phyloP scores from a whole-genome alignment of 768 basidiomycete genomes.

The Phylloporus sp. region DNA sequence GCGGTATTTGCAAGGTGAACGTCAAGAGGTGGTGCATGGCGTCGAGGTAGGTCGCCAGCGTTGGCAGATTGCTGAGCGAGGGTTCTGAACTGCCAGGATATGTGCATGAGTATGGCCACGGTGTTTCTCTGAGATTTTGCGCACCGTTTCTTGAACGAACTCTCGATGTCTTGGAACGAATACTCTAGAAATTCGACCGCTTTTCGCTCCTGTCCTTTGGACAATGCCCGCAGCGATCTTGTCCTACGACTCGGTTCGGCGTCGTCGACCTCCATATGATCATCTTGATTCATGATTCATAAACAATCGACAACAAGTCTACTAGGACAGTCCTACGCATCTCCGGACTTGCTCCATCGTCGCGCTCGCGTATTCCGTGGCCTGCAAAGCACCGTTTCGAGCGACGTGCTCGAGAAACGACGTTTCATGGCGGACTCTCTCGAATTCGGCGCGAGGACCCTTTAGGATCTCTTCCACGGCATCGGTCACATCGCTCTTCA shows the following conservation, averaged over 20 bases:
- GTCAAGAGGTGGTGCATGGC: conserved; percentile 52
- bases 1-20: conserved; percentile 69
- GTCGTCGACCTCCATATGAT: no score
- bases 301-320: conserved; percentile 22
- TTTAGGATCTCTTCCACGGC: conserved; percentile 66
- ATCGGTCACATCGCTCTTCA: conserved; percentile 74
- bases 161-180: conserved; percentile 57
- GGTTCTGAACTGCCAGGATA: conserved; percentile 24
- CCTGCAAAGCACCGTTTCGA: conserved; percentile 55
- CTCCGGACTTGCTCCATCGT: conserved; percentile 67
- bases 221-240: conserved; percentile 32
- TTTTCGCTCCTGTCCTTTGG: conserved; percentile 56
- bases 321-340: conserved; percentile 52
- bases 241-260: no score
- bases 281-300: background rate
- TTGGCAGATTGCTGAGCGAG: conserved; percentile 47
- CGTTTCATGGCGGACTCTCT: conserved; percentile 53
- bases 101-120: background rate
- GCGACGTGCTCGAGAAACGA: conserved; percentile 61
- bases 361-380: conserved; percentile 49
- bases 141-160: conserved; percentile 72
- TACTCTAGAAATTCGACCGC: conserved; percentile 63
- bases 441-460: conserved; percentile 64
- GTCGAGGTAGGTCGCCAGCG: conserved; percentile 55
- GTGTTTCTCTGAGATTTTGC: conserved; percentile 19